Base-by-base conservation (phyloP, 2,329 filamentous ascomycete genomes). In the Cladosporium sp. region DNA sequence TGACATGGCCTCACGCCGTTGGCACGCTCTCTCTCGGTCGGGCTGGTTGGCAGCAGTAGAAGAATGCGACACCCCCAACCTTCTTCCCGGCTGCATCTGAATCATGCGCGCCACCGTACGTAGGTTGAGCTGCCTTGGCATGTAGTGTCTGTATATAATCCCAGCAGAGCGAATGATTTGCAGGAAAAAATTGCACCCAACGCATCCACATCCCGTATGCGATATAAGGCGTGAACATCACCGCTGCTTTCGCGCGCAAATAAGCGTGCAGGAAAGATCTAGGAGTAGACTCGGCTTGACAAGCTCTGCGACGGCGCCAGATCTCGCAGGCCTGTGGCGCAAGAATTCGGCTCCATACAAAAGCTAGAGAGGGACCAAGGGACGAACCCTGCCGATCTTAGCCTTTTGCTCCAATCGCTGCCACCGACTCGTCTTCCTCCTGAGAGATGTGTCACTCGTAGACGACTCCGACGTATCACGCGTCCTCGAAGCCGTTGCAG, bases 161-260 rank as follows among this genome's bases (percentile, higher is more conserved):
- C 41, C 41, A 47, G 41, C 41, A 24, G 41, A 34, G 52, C 52
- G 18, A 34, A 18, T 55, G 52, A 32, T 55, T 55, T 58, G 34
- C 55, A 58, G 41, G 32, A 36, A 38, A 58, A 58, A 58, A 24
- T 24, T 47, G 47, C 47, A 54, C 59, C 59, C 44, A 47, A 32
- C 59, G 59, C 59, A 62, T 52, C 44, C 47, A 62, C 59, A 62
- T 62, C 44, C 59, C 59, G 59, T 38, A 52, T 52, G 44, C 59
- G 47, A 62, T 41, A 52, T 62, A 24, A 36, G 18, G 44, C n/a
- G 34, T 52, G 59, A 34, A 51, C 28, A 62, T 52, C 59, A 41
- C 59, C 28, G 59, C 59, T 30, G 57, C 41, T 32, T 32, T 21
- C 58, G 58, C 58, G 58, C 58, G 58, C 38, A 60, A 49, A 49